Conservation (phyloP, 352 stramenopile species). For the Globisporangium spinosum region DNA sequence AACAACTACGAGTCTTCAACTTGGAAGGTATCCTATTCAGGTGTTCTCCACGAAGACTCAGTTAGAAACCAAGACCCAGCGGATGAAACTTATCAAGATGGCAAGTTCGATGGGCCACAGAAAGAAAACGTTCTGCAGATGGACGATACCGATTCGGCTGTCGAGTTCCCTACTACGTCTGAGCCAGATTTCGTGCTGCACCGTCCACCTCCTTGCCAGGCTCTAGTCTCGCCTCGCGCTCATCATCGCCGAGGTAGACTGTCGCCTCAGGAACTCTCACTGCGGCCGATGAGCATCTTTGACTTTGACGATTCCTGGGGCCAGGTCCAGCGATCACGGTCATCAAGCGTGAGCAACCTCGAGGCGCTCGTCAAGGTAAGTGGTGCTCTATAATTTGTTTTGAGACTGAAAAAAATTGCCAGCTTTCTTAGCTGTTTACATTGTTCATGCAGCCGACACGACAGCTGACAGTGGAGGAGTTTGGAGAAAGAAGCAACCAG, state of each 20-base stretch:
- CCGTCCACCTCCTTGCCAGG: not conserved
- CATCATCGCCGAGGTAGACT: not conserved
- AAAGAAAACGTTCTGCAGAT: not conserved
- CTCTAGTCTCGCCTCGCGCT: not conserved
- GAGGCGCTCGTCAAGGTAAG: slow-evolving; percentile 16
- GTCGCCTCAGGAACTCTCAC: not conserved
- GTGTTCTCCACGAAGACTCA: not conserved
- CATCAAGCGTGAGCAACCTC: slow-evolving; percentile 4
- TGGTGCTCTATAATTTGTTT: not conserved
- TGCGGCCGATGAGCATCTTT: slow-evolving; percentile 16
- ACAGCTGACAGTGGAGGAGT: slow-evolving; percentile 11
- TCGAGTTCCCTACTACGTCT: not conserved
- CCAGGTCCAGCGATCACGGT: slow-evolving; percentile 9
- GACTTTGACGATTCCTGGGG: slow-evolving; percentile 18
- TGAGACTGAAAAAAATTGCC: too few relatives aligned
- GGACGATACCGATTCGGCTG: not conserved
- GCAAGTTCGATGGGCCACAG: not conserved
- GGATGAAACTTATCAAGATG: not conserved
- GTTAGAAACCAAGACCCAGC: not conserved
- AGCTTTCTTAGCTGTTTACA: not conserved
- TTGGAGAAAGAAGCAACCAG: slow-evolving; percentile 10
- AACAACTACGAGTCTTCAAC: not conserved
- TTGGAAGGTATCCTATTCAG: not conserved
- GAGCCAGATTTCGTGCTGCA: slow-evolving; percentile 15
- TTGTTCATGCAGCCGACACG: slow-evolving; percentile 7